Conservation (phyloP, 306 rosid species). For the Trifolium pratense region DNA sequence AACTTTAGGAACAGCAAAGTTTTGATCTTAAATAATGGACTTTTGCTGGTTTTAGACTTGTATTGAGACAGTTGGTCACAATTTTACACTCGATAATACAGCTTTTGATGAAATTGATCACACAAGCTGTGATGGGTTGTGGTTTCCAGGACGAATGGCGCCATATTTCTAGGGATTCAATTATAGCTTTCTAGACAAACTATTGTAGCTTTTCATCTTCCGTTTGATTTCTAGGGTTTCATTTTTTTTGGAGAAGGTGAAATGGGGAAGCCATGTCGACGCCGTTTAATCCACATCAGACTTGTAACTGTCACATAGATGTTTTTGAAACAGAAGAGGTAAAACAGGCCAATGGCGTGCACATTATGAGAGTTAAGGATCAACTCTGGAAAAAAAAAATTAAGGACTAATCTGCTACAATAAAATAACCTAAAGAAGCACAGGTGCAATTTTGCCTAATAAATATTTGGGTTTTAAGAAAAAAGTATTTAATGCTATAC, state of each 20-base stretch:
- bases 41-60: slow-evolving; percentile 54
- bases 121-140: slow-evolving; percentile 70
- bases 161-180: slow-evolving; percentile 52
- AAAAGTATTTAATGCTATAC: not conserved
- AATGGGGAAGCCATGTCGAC: not conserved
- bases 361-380: not conserved
- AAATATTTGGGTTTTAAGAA: not conserved
- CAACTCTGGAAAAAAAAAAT: not conserved
- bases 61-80: slow-evolving; percentile 75
- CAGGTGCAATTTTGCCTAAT: not conserved
- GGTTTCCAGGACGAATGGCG: slow-evolving; percentile 80
- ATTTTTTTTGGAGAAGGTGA: not conserved
- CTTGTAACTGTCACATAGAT: not conserved
- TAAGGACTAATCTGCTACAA: not conserved
- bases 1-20: not conserved
- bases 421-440: not conserved
- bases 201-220: not conserved
- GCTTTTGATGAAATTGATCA: slow-evolving; percentile 70
- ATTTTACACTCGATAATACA: slow-evolving; percentile 75
- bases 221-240: not conserved
- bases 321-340: not conserved
- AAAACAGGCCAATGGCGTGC: not conserved
- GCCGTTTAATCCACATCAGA: not conserved
- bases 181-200: not conserved
- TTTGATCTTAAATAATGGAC: slow-evolving; percentile 11